Conservation (phyloP, 164 flowering plant genomes). For the Pachysandra terminalis region DNA sequence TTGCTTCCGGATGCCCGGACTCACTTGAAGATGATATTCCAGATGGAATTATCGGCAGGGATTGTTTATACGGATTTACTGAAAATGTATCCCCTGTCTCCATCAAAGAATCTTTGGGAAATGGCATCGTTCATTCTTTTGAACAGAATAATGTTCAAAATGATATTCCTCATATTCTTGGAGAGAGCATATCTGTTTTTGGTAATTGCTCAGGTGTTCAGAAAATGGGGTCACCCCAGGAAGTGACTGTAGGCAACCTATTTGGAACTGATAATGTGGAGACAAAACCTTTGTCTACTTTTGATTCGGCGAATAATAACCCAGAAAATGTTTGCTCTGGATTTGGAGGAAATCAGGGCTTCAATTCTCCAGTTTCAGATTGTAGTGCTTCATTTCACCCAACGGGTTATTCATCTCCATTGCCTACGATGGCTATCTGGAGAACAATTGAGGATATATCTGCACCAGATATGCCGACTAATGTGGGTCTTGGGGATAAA, state of each 20-base stretch:
- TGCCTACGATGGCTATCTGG: conserved; percentile 51
- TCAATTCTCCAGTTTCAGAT: conserved; percentile 39
- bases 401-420: conserved; percentile 47
- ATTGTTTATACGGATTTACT: conserved; percentile 22
- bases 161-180: conserved; percentile 29
- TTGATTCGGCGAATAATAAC: conserved; percentile 25
- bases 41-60: conserved; percentile 18
- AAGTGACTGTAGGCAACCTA: conserved; percentile 24
- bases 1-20: conserved; percentile 16
- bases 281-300: conserved; percentile 19
- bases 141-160: conserved; percentile 25
- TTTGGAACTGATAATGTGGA: conserved; percentile 31
- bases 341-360: conserved; percentile 35
- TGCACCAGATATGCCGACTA: conserved; percentile 33
- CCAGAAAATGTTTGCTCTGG: conserved; percentile 22
- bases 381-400: conserved; percentile 42
- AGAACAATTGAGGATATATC: conserved; percentile 36
- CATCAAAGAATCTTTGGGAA: conserved; percentile 14
- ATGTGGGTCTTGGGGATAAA: conserved; percentile 21
- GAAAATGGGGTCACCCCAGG: conserved; percentile 28
- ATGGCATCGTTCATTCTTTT: conserved; percentile 15
- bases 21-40: conserved; percentile 26
- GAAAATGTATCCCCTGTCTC: conserved; percentile 20
- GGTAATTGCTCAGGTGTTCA: conserved; percentile 23
- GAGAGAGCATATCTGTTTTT: conserved; percentile 23